Percentiles rank a stretch among this genome's conserved stretches.
These are phyloP conservation scores for Cicer yamashitae DNA, from an alignment of 306 rosid species.

Conservation along the genomic window DNA sequence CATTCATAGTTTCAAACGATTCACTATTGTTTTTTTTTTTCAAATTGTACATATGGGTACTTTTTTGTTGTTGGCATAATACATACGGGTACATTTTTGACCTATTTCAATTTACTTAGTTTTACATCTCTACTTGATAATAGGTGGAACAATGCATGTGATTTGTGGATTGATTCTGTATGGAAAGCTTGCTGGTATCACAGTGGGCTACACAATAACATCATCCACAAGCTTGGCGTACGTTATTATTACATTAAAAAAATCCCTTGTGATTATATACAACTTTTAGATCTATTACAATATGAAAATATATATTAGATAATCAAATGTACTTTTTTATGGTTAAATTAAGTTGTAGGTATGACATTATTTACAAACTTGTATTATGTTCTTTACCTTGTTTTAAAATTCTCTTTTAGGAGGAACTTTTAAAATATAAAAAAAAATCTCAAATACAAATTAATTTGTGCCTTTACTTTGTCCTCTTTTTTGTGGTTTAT, in stretches of 20 bases:
- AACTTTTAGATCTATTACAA: neutral
- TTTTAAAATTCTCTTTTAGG: neutral
- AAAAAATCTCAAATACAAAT: neutral
- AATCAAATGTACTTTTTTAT: neutral
- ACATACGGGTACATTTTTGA: neutral
- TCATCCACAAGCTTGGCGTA: constrained; percentile 60
- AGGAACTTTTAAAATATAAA: neutral
- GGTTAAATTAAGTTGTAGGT: neutral
- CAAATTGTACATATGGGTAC: neutral
- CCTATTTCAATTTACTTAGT: constrained; percentile 25
- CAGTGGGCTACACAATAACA: constrained; percentile 62
- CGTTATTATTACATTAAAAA: constrained; percentile 32
- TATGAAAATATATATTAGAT: constrained; percentile 2
- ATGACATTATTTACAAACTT: neutral
- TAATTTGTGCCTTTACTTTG: neutral
- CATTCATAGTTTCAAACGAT: neutral
- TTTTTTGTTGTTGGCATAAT: no score
- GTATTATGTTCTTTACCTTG: no score
- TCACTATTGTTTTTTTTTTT: neutral
- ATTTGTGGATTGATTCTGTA: constrained; percentile 55
- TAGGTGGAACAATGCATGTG: constrained; percentile 55
- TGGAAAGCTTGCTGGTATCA: constrained; percentile 49
- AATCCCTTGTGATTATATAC: neutral
- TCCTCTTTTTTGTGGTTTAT: neutral
- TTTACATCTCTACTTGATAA: constrained; percentile 16